Conservation (phyloP, 805 yeast genomes). For the Teunomyces cretensis region DNA sequence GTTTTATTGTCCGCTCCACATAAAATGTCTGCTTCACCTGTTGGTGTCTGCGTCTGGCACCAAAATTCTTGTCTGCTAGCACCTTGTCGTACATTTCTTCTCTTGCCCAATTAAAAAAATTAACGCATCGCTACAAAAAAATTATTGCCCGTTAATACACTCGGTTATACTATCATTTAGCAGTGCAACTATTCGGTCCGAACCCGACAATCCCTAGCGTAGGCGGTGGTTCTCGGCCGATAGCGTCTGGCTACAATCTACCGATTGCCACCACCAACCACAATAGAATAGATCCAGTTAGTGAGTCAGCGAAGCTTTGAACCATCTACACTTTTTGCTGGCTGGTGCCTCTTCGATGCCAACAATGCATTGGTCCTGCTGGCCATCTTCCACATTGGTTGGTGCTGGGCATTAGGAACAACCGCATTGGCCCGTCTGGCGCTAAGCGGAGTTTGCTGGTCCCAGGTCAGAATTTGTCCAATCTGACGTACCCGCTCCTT, state of each 20-base stretch:
- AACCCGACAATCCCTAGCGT: neutral
- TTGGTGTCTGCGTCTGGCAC: neutral
- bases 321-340: no score
- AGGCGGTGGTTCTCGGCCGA: no score
- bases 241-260: no score
- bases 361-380: neutral
- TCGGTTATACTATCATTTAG: neutral
- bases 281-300: no score
- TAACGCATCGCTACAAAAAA: conserved; percentile 1
- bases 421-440: no score
- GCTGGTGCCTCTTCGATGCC: no score
- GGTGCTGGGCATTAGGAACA: neutral
- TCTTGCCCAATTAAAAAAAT: conserved; percentile 2
- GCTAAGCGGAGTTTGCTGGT: neutral
- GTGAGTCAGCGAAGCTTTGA: no score
- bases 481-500: neutral
- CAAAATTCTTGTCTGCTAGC: neutral
- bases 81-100: neutral
- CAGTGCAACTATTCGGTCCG: neutral
- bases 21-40: no score
- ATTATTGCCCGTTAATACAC: neutral
- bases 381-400: neutral
- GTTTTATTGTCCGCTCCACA: no score
- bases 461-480: neutral
- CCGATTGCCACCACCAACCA: no score